Evolutionary conservation across 805 yeast species (phyloP).

Genomic region (Cyberlindnera americana): DNA sequence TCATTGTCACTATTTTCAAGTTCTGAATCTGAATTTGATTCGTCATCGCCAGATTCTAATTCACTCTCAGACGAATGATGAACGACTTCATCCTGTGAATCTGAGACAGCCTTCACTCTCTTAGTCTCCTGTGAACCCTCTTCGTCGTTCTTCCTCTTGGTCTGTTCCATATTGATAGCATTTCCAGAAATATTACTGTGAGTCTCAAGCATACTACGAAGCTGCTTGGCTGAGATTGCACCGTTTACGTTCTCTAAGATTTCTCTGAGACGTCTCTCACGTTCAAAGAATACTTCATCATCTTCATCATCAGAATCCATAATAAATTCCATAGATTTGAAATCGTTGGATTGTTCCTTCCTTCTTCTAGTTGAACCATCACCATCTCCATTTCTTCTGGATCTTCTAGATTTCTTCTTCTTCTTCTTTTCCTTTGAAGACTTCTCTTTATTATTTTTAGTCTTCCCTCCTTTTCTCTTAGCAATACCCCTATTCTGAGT

Average conservation of each 20-base stretch:
- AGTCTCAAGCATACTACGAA: no score
- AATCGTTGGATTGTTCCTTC: background rate
- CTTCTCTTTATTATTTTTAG: slow-evolving; percentile 14
- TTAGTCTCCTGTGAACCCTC: slow-evolving; percentile 12
- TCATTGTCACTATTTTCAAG: no score
- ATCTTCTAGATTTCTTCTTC: slow-evolving; percentile 3
- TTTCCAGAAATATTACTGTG: no score
- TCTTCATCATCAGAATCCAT: slow-evolving; percentile 58
- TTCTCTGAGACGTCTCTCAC: slow-evolving; percentile 49
- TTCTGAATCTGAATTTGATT: slow-evolving; percentile 3
- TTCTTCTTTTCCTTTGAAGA: slow-evolving; percentile 5
- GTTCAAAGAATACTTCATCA: slow-evolving; percentile 48
- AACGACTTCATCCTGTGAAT: slow-evolving; percentile 2
- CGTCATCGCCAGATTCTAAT: background rate
- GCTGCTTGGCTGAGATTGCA: slow-evolving; percentile 11
- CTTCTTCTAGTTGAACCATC: slow-evolving; percentile 20
- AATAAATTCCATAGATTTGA: slow-evolving; percentile 51
- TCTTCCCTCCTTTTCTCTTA: slow-evolving; percentile 16
- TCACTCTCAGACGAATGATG: slow-evolving; percentile 2
- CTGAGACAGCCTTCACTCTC: slow-evolving; percentile 8
- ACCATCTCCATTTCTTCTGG: slow-evolving; percentile 9
- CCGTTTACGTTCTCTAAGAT: slow-evolving; percentile 21
- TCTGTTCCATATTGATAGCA: no score
- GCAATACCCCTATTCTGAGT: slow-evolving; percentile 24
- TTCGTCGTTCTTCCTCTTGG: slow-evolving; percentile 6